These are phyloP conservation scores for Crithidia thermophila DNA, from an alignment of 208 protist genomes.

Conservation along the genomic window DNA sequence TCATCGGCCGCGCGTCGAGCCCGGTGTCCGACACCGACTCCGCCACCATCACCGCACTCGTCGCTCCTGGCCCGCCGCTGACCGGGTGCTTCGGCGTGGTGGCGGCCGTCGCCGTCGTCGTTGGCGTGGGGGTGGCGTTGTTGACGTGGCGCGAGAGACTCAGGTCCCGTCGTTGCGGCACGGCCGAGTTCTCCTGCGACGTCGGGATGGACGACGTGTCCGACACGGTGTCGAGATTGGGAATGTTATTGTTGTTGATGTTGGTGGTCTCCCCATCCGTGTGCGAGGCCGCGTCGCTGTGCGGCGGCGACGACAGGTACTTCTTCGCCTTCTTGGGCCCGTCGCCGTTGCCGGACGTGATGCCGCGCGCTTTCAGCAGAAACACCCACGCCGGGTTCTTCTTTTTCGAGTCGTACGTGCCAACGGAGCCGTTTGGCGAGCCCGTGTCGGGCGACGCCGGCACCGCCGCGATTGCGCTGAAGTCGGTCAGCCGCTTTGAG, in stretches of 20 bases:
- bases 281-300: conserved; percentile 3
- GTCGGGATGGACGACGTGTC: background rate
- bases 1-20: background rate
- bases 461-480: conserved; percentile 20
- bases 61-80: too few species aligned
- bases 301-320: conserved; percentile 21
- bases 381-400: conserved; percentile 10
- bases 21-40: conserved; percentile 10
- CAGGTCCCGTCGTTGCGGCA: background rate
- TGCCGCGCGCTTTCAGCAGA: conserved; percentile 14
- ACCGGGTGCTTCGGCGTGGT: background rate
- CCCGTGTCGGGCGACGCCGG: background rate
- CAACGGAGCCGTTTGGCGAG: background rate
- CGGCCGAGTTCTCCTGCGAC: background rate
- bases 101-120: background rate
- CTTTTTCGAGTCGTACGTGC: background rate
- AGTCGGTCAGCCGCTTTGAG: conserved; percentile 1
- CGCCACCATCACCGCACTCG: background rate
- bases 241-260: background rate
- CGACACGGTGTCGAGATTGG: background rate
- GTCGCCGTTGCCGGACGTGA: background rate
- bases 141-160: background rate
- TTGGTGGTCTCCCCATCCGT: background rate
- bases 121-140: background rate
- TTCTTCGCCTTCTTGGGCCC: conserved; percentile 9